These are phyloP conservation scores for Cercospora sp. DNA, from an alignment of 2,329 filamentous ascomycete genomes.

Conservation along the genomic window DNA sequence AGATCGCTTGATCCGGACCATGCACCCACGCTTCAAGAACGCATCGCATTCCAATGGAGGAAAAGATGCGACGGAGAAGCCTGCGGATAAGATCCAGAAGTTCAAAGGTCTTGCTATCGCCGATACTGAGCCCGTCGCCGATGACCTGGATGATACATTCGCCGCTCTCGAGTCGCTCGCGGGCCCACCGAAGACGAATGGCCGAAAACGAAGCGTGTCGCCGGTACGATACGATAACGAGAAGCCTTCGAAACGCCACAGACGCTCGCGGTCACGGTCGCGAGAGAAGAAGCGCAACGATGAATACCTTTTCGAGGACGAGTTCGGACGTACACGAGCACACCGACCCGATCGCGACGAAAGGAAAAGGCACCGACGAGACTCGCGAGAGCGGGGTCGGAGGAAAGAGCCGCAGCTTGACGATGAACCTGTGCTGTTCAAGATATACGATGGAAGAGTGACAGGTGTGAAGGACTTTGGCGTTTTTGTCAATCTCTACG, in stretches of 20 bases:
- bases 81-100: conserved; percentile 70
- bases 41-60: conserved; percentile 61
- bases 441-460: conserved; percentile 86
- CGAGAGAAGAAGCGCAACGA: conserved; percentile 44
- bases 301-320: conserved; percentile 59
- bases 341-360: conserved; percentile 49
- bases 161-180: conserved; percentile 86
- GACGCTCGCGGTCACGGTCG: conserved; percentile 55
- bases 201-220: conserved; percentile 61
- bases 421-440: conserved; percentile 75
- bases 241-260: conserved; percentile 37
- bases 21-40: conserved; percentile 69
- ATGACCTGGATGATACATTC: conserved; percentile 82
- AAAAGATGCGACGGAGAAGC: conserved; percentile 31
- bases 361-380: conserved; percentile 49
- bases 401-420: conserved; percentile 67
- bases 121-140: conserved; percentile 60
- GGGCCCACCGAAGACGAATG: conserved; percentile 59
- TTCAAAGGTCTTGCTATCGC: conserved; percentile 88
- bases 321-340: conserved; percentile 54
- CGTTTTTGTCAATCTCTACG: conserved; percentile 87
- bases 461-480: conserved; percentile 95
- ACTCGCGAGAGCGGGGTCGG: conserved; percentile 65
- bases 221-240: conserved; percentile 51
- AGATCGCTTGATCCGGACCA: conserved; percentile 79